Base-by-base conservation (phyloP, 345 rosid species). In the Citrus trifoliata region DNA sequence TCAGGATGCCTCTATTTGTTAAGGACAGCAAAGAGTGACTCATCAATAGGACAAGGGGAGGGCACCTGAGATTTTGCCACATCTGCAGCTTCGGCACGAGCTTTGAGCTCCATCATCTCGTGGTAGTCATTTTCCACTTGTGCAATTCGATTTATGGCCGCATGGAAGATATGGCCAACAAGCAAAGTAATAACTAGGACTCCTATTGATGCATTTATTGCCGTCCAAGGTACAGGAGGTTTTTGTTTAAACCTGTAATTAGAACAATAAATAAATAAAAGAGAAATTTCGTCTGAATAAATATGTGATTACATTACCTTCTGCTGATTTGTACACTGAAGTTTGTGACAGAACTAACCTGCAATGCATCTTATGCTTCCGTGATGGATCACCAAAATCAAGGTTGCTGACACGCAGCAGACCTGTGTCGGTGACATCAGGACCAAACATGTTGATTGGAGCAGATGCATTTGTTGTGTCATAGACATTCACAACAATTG, bases 41-140 rank as follows among this genome's bases (percentile, higher is more conserved):
- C 67, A 51, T 67, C 32, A 37, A 74, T 35, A 64, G 62, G 32
- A 73, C 64, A 18, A 69, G 37, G 70, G 8, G 10, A 79, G 48
- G 48, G 79, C 46, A 92, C 99, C 93, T 93, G 97, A 82, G 99
- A 93, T 86, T 95, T 95, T 74, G 99, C 99, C 80, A 95, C 90
- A 70, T 95, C 99, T 51, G 99, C 99, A 55, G 99, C 99, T 82
- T 95, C 99, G 76, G 99, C 98, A 62, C 94, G 98, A 84, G 85
- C 90, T 83, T 93, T 94, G 66, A 94, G 95, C 83, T 86, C 88
- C 89, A 73, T 88, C 98, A 95, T 94, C 86, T 89, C 46, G 68
- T 72, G 91, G 79, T 73, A 91, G 75, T 92, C 96, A 71, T 89
- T 88, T 78, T 95, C 99, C 67, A 92, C 98, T 84, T 88, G 84